These are phyloP conservation scores for Diaporthe vaccinii DNA, from an alignment of 2,329 filamentous ascomycete species.

Conservation along the genomic window DNA sequence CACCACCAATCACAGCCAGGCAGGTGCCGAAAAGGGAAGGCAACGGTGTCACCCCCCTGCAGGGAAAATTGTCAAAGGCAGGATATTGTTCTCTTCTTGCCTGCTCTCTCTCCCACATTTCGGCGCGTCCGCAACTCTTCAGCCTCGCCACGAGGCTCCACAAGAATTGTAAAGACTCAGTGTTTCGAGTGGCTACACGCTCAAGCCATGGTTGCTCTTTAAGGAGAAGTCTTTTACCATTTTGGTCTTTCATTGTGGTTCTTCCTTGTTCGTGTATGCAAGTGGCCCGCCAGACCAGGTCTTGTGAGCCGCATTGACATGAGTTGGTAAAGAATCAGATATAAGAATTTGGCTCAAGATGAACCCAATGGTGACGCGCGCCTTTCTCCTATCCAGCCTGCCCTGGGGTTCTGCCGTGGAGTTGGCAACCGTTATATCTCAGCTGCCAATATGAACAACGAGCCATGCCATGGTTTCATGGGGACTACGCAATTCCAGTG, in stretches of 20 bases:
- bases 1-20: constrained; percentile 18
- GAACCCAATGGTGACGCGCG: no score
- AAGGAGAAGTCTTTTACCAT: background rate
- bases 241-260: background rate
- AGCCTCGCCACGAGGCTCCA: background rate
- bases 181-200: background rate
- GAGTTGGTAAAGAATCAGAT: background rate
- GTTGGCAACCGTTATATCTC: background rate
- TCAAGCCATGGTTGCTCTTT: background rate
- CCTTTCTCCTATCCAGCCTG: background rate
- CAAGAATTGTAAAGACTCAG: background rate
- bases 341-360: background rate
- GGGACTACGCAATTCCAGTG: background rate
- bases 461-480: background rate
- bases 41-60: background rate
- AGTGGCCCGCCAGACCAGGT: background rate
- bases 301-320: background rate
- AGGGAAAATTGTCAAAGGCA: background rate
- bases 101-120: background rate
- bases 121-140: background rate
- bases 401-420: background rate
- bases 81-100: background rate
- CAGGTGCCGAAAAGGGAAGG: constrained; percentile 28
- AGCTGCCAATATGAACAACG: background rate
- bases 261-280: background rate